Percentiles rank a stretch among this genome's conserved stretches.
These are phyloP conservation scores for Coelastrella sp. DNA, from an alignment of 139 green algal genomes.

Conservation along the genomic window DNA sequence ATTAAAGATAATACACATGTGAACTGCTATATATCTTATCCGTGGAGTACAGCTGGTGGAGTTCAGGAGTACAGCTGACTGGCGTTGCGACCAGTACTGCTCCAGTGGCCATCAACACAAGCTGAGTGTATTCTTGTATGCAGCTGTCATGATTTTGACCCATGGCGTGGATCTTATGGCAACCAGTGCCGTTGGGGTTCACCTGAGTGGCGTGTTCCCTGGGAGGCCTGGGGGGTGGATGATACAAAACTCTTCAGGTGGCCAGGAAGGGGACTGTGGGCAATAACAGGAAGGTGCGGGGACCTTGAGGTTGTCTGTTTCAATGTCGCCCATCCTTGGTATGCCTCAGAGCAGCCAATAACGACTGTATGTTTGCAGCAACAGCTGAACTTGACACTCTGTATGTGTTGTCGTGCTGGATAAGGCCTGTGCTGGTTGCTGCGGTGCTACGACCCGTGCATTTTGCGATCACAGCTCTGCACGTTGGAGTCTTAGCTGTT, in stretches of 20 bases:
- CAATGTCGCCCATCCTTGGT: too few relatives aligned
- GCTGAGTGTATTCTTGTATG: background rate
- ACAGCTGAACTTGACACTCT: too few relatives aligned
- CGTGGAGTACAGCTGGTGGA: too few relatives aligned
- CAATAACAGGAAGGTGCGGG: slow-evolving; percentile 39
- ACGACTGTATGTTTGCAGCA: background rate
- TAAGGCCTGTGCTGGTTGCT: too few relatives aligned
- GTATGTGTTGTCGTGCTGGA: too few relatives aligned
- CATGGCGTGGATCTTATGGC: slow-evolving; percentile 1
- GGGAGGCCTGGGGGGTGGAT: slow-evolving; percentile 47
- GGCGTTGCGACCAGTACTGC: background rate
- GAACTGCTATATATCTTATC: too few relatives aligned
- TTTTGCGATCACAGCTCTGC: background rate
- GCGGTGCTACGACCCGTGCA: too few relatives aligned
- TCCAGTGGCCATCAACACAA: too few relatives aligned
- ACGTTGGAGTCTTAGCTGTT: too few relatives aligned
- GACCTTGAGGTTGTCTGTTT: background rate
- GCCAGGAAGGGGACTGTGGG: slow-evolving; percentile 46
- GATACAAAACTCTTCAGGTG: slow-evolving; percentile 49
- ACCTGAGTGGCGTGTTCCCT: slow-evolving; percentile 14
- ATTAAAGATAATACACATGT: too few relatives aligned
- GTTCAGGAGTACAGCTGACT: too few relatives aligned
- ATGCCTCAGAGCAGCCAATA: background rate
- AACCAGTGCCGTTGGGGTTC: slow-evolving; percentile 31
- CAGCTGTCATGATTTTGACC: slow-evolving; percentile 38